Conservation (phyloP, 2,329 filamentous ascomycete species). For the Microsporum ferrugineum region DNA sequence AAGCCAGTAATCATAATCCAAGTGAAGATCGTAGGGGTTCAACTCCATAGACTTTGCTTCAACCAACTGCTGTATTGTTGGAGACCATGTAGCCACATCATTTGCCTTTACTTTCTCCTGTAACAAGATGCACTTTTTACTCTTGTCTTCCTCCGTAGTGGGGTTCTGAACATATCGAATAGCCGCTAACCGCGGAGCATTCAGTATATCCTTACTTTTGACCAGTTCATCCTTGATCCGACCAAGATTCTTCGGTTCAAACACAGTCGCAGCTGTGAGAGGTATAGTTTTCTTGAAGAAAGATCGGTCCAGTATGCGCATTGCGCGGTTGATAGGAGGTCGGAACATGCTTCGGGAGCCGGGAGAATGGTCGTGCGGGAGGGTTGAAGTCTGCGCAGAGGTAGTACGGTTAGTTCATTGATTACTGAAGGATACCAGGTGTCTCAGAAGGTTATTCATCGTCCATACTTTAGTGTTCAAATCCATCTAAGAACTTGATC, state of each 20-base stretch:
- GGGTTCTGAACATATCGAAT: conserved; percentile 53
- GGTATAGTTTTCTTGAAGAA: conserved; percentile 70
- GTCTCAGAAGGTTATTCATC: neutral
- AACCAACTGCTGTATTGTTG: conserved; percentile 56
- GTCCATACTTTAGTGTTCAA: neutral
- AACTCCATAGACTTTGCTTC: conserved; percentile 57
- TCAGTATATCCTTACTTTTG: conserved; percentile 54
- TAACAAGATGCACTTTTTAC: conserved; percentile 31
- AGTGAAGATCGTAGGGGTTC: conserved; percentile 60
- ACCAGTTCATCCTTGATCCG: conserved; percentile 56
- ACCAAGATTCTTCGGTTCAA: conserved; percentile 63
- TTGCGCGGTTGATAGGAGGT: conserved; percentile 68
- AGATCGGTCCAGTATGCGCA: conserved; percentile 67
- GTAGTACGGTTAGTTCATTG: neutral
- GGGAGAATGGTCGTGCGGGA: neutral
- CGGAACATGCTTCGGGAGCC: conserved; percentile 48
- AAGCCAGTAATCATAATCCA: conserved; percentile 79
- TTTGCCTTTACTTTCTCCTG: conserved; percentile 28
- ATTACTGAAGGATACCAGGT: neutral
- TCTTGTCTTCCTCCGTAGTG: conserved; percentile 26
- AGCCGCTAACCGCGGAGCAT: conserved; percentile 50
- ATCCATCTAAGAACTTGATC: neutral
- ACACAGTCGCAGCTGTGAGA: conserved; percentile 65
- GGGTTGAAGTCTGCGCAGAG: neutral
- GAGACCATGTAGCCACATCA: conserved; percentile 57